Evolutionary conservation across 768 basidiomycete genomes (phyloP), one percentile per base, ranked within the genome.

Genomic region (Lentinula aciculospora): DNA sequence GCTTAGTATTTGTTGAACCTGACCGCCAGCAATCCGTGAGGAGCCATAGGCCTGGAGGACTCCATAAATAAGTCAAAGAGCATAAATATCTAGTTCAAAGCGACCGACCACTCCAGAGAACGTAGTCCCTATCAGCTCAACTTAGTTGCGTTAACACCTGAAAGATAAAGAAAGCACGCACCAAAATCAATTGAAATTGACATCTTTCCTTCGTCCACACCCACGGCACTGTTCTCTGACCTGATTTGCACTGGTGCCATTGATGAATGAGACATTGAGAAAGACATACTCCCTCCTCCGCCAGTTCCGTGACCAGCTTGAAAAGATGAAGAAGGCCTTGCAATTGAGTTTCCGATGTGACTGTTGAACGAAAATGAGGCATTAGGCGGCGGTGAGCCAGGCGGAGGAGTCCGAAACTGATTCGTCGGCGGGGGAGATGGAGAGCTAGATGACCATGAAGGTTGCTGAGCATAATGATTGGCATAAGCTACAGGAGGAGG

Each of bases 161-260:
- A 57, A 50, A 39, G 13, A 50, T 9, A 29, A 54, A 58, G 23
- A 32, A 39, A 39, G 46, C n/a, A 70, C 79, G 59, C 62, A 88
- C 89, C 89, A 64, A 92, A 92, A 71, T 92, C 90, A 60, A 92
- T 91, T 3, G 89, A 83, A 19, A 92, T 76, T 10, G 88, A 90
- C 73, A 92, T 76, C 67, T 85, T 89, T n/a, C 88, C 86, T 67
- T 91, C 89, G 63, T 89, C 80, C 17, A 27, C 36, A 23, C 12
- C 25, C 21, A 36, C 34, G 23, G 23, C 31, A 17, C 13, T 27
- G 36, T 25, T 53, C 17, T 47, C 46, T 47, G 46, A 31, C 21
- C 68, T 62, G 19, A 36, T 23, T 28, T 42, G 42, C 5, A 46
- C 46, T 2, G 40, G 19, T 17, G 25, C 17, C 37, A 54, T 27